phyloP scores from a whole-genome alignment of 1,284 basidiomycete species.

The Boletus mariae region DNA sequence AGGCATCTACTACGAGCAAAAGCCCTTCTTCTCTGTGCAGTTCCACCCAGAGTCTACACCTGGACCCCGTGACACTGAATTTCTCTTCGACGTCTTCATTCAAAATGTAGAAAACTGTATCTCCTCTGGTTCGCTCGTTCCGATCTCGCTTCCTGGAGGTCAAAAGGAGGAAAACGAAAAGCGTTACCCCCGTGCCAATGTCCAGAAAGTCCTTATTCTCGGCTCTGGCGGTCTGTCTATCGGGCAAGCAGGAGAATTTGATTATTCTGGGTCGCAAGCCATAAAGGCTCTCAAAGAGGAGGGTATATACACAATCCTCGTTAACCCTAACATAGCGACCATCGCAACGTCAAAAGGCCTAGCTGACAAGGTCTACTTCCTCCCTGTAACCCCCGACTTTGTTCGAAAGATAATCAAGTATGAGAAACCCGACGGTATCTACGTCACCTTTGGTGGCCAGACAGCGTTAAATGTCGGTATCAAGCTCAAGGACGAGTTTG shows the following conservation, averaged over 20 bases:
- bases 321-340: slow-evolving; percentile 99
- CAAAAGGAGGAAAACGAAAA: slow-evolving; percentile 80
- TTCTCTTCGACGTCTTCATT: slow-evolving; percentile 98
- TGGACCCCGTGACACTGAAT: slow-evolving; percentile 98
- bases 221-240: slow-evolving; percentile 98
- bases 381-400: slow-evolving; percentile 97
- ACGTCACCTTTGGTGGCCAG: slow-evolving; percentile 98
- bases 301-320: slow-evolving; percentile 97
- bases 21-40: slow-evolving; percentile 98
- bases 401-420: slow-evolving; percentile 97
- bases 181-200: slow-evolving; percentile 71
- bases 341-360: slow-evolving; percentile 97
- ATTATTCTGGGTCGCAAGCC: slow-evolving; percentile 98
- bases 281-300: slow-evolving; percentile 99
- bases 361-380: slow-evolving; percentile 98
- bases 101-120: slow-evolving; percentile 80
- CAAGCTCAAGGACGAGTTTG: slow-evolving; percentile 96
- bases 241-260: slow-evolving; percentile 98
- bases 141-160: slow-evolving; percentile 87
- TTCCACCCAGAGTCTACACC: slow-evolving; percentile 99
- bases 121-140: slow-evolving; percentile 61
- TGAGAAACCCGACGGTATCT: slow-evolving; percentile 98
- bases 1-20: slow-evolving; percentile 90
- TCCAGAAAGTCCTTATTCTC: slow-evolving; percentile 93
- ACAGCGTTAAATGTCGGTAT: slow-evolving; percentile 97